phyloP scores from a whole-genome alignment of 345 rosid genomes.

The Citrus hindsii region DNA sequence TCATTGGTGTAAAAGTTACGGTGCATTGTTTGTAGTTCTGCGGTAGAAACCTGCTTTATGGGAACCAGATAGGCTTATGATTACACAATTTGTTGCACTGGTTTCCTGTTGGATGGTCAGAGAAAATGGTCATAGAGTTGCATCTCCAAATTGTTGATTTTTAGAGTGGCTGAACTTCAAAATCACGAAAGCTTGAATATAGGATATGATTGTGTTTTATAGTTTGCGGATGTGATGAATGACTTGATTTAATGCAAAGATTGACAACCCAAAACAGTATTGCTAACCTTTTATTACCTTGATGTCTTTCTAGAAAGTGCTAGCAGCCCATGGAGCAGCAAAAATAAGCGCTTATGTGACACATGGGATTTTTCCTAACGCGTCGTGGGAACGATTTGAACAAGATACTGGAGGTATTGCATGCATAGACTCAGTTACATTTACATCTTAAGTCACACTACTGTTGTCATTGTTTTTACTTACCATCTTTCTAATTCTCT shows the following conservation, averaged over 20 bases:
- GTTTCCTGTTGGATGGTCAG: background rate
- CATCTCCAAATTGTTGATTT: background rate
- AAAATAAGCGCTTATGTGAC: constrained; percentile 93
- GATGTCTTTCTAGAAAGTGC: constrained; percentile 55
- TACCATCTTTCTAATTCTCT: background rate
- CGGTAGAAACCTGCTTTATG: background rate
- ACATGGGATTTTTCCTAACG: constrained; percentile 91
- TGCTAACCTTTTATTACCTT: background rate
- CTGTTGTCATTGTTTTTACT: too few relatives aligned
- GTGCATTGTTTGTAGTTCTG: background rate
- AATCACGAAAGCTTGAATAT: background rate
- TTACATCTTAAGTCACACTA: background rate
- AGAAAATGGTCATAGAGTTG: background rate
- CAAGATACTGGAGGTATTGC: constrained; percentile 74
- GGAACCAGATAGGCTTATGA: background rate
- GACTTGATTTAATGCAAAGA: background rate
- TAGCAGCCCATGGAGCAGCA: constrained; percentile 92
- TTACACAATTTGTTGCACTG: background rate
- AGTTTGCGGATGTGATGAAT: background rate
- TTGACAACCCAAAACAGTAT: background rate
- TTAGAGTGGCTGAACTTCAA: background rate
- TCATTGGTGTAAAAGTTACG: too few relatives aligned
- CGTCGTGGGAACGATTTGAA: constrained; percentile 84
- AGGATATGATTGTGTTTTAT: background rate
- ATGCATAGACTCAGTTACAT: background rate